Evolutionary conservation across 331 rosid species (phyloP), one percentile per base, ranked within the genome.

Genomic region (Malus hybrid): DNA sequence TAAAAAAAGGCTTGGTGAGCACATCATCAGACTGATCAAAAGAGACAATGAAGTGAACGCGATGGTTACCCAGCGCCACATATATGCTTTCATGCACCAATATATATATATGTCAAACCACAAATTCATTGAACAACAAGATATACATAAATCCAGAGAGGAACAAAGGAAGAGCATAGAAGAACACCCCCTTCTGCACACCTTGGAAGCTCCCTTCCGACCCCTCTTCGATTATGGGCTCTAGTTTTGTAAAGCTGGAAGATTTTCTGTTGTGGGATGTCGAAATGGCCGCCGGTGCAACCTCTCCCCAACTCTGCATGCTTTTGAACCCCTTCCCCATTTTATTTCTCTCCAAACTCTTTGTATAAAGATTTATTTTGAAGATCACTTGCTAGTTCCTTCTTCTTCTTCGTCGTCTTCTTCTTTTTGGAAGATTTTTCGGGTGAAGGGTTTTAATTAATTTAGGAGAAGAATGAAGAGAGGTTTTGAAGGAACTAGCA

Each of bases 171-270:
- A 80, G 24, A 69, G 55, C 24, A 69, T 73, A 12, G 1, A 36
- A 28, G 66, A 60, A 44, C 57, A 60, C 27, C 19, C 80, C 69
- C 59, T 81, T 71, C 31, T 69, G 70, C 32, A 5, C 52, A 70
- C 44, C 69, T 61, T 70, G 72, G 52, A 32, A 55, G 11, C 20
- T 33, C 10, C 18, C 33, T 54, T 67, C 73, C 10, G 81, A 77
- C 44, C 79, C 82, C 32, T 83, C 89, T 81, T 86, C 87, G 5
- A 82, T 32, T 44, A 86, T 77, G 62, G 88, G 76, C 33, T 87
- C 90, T 24, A 82, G 71, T 72, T 39, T 83, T 6, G 77, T 77
- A 50, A 57, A 55, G 12, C 50, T 73, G 1, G 81, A 73, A 24
- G 74, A 32, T 79, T 71, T 81, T 55, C 46, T 46, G 7, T 18